Percentiles rank a stretch among this genome's conserved stretches.
Evolutionary conservation across 257 asterid genomes (phyloP).

Genomic region (Eustoma russellianum): DNA sequence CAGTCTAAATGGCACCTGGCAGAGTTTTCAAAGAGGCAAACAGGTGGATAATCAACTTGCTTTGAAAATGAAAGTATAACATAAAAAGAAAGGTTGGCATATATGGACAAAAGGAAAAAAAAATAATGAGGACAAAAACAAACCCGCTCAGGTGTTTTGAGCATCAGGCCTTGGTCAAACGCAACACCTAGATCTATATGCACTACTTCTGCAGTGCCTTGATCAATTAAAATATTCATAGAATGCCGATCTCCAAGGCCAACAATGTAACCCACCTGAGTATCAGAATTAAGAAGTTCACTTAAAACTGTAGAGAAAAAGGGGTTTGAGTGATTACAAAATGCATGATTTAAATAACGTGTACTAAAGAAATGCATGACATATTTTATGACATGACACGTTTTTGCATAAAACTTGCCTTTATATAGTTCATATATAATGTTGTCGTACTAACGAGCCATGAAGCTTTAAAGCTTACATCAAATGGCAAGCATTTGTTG

Average conservation of each 20-base stretch:
- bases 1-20: slow-evolving; percentile 86
- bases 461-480: no score
- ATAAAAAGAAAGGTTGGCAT: background rate
- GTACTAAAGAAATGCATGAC: no score
- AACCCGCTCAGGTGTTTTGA: slow-evolving; percentile 96
- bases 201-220: slow-evolving; percentile 94
- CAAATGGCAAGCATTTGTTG: no score
- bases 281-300: background rate
- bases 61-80: no score
- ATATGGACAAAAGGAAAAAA: slow-evolving; percentile 11
- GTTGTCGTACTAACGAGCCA: no score
- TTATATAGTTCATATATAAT: no score
- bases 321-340: no score
- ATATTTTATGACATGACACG: no score
- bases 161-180: slow-evolving; percentile 99
- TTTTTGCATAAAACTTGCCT: no score
- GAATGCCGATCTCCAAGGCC: slow-evolving; percentile 99
- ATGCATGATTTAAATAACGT: no score
- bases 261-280: slow-evolving; percentile 93
- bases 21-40: slow-evolving; percentile 4
- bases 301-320: no score
- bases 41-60: background rate
- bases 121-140: slow-evolving; percentile 14
- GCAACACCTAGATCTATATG: slow-evolving; percentile 99
- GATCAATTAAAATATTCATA: slow-evolving; percentile 88